A percentile compares a stretch with the other conserved stretches of the same genome.
phyloP scores from a whole-genome alignment of 495 filamentous ascomycete genomes.

The Bathelium albidoporum region DNA sequence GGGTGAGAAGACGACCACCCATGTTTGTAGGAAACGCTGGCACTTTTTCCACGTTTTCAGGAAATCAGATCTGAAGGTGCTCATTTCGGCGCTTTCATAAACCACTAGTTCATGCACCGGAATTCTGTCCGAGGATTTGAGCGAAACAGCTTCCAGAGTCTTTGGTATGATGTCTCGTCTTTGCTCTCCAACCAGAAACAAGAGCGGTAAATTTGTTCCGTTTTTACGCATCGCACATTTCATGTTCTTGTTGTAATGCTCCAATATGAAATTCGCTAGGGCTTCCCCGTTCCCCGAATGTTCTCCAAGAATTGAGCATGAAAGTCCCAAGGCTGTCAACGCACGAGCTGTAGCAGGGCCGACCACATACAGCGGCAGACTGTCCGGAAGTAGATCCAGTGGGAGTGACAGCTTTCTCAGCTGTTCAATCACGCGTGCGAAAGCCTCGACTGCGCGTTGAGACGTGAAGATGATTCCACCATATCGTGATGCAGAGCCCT shows the following conservation, averaged over 20 bases:
- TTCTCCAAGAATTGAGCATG: slow-evolving; percentile 43
- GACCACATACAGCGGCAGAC: slow-evolving; percentile 71
- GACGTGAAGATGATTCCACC: slow-evolving; percentile 89
- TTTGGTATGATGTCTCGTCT: slow-evolving; percentile 79
- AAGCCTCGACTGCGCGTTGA: slow-evolving; percentile 85
- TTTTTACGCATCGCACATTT: neutral
- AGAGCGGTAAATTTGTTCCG: slow-evolving; percentile 41
- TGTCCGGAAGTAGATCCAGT: slow-evolving; percentile 27
- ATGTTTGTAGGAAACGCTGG: slow-evolving; percentile 34
- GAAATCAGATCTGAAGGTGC: slow-evolving; percentile 61
- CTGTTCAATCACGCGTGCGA: slow-evolving; percentile 50
- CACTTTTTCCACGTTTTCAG: slow-evolving; percentile 20
- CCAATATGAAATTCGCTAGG: slow-evolving; percentile 64
- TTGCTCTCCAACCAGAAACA: slow-evolving; percentile 84
- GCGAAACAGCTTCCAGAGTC: slow-evolving; percentile 47
- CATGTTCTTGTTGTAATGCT: slow-evolving; percentile 46
- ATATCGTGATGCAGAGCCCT: slow-evolving; percentile 39
- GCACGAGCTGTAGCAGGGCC: slow-evolving; percentile 80
- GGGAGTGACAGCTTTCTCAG: slow-evolving; percentile 19
- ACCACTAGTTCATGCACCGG: slow-evolving; percentile 66
- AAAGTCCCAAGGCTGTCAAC: slow-evolving; percentile 46
- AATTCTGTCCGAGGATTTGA: slow-evolving; percentile 39
- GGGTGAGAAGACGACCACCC: slow-evolving; percentile 92
- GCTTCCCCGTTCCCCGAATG: slow-evolving; percentile 74
- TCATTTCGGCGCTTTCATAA: slow-evolving; percentile 76